Conservation (phyloP, 352 stramenopile genomes). For the Globisporangium paroecandrum region DNA sequence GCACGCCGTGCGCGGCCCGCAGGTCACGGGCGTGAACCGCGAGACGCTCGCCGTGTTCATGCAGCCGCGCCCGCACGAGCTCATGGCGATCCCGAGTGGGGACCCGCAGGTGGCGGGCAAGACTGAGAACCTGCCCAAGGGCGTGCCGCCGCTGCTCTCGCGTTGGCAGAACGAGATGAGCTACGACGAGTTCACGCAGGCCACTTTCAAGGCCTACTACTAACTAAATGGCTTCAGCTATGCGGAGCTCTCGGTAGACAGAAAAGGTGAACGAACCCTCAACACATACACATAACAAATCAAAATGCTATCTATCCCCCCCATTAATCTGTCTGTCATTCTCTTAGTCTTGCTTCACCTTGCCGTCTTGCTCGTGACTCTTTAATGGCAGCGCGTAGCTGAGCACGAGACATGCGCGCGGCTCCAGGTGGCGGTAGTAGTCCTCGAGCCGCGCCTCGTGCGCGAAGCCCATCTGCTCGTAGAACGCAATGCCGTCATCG, state of each 20-base stretch:
- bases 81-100: constrained; percentile 65
- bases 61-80: constrained; percentile 88
- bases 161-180: constrained; percentile 87
- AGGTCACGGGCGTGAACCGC: constrained; percentile 75
- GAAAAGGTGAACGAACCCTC: not conserved
- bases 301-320: constrained; percentile 6
- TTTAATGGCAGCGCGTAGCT: constrained; percentile 24
- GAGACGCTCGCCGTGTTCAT: constrained; percentile 97
- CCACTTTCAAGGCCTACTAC: constrained; percentile 92
- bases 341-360: not conserved
- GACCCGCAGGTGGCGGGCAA: constrained; percentile 44
- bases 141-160: constrained; percentile 79
- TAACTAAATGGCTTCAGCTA: constrained; percentile 36
- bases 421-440: constrained; percentile 67
- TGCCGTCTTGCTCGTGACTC: not conserved
- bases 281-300: not conserved
- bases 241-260: not conserved
- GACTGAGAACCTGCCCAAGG: constrained; percentile 72
- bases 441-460: constrained; percentile 42
- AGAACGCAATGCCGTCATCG: constrained; percentile 59
- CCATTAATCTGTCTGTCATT: not conserved
- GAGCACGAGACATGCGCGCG: constrained; percentile 49
- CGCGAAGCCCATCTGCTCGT: constrained; percentile 44
- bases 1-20: constrained; percentile 85
- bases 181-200: constrained; percentile 91